phyloP scores from a whole-genome alignment of 73 alveolate species.

The Paramecium octaurelia region DNA sequence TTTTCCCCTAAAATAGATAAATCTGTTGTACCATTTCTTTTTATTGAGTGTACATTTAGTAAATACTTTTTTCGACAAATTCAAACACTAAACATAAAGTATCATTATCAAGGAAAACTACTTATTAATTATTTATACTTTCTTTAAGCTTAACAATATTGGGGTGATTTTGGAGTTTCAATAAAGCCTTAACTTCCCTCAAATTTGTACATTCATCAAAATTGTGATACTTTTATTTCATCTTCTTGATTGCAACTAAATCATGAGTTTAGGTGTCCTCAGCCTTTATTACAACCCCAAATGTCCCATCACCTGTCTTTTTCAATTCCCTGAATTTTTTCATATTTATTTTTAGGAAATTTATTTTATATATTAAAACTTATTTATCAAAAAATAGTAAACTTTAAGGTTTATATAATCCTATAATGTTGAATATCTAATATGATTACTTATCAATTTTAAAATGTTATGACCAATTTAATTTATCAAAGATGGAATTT shows the following conservation, averaged over 20 bases:
- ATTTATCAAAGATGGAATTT: too few species aligned
- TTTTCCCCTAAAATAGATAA: constrained; percentile 57
- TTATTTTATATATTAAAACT: neutral
- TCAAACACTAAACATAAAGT: constrained; percentile 94
- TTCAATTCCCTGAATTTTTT: constrained; percentile 79
- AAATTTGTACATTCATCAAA: constrained; percentile 91
- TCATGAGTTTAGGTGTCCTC: constrained; percentile 79
- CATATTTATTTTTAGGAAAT: constrained; percentile 58
- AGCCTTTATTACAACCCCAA: constrained; percentile 87
- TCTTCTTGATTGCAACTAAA: constrained; percentile 87
- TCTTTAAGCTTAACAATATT: constrained; percentile 90
- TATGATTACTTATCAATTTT: too few species aligned
- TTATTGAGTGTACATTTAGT: constrained; percentile 71
- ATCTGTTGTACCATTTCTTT: neutral
- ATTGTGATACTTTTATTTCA: constrained; percentile 83
- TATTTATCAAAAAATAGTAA: neutral
- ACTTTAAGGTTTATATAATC: neutral
- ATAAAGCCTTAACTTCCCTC: constrained; percentile 85
- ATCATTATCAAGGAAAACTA: constrained; percentile 71
- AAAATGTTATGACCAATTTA: too few species aligned
- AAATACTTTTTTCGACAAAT: constrained; percentile 88
- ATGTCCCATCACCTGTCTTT: constrained; percentile 94
- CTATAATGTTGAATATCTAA: too few species aligned
- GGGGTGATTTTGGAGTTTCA: constrained; percentile 77
- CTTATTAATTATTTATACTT: constrained; percentile 65